Evolutionary conservation across 176 grass and related monocot species (phyloP).

Genomic region (Triticum dicoccoides): DNA sequence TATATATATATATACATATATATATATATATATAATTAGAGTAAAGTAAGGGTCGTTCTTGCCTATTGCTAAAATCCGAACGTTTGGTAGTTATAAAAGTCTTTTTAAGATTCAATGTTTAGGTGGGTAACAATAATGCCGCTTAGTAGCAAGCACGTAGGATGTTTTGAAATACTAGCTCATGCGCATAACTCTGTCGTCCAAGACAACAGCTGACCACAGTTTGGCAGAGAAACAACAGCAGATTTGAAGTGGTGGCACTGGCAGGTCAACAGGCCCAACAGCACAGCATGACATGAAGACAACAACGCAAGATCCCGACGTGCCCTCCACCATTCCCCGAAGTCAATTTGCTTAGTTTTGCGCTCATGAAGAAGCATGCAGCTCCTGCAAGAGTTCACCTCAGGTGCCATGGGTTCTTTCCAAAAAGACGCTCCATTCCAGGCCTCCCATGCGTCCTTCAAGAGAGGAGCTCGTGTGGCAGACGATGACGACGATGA

Average conservation of each 20-base stretch:
- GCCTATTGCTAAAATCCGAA: too few relatives aligned
- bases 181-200: not conserved
- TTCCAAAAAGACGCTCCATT: not conserved
- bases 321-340: slow-evolving; percentile 34
- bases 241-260: not conserved
- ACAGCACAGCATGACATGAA: not conserved
- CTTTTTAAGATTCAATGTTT: not conserved
- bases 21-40: too few relatives aligned
- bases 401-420: slow-evolving; percentile 35
- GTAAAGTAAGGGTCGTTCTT: too few relatives aligned
- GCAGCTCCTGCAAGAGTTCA: slow-evolving; percentile 12
- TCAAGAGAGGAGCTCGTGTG: slow-evolving; percentile 25
- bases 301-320: not conserved
- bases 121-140: not conserved
- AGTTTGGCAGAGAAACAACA: not conserved
- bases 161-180: not conserved
- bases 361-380: slow-evolving; percentile 2
- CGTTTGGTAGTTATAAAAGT: too few relatives aligned
- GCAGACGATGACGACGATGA: slow-evolving; percentile 8
- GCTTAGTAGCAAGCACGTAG: slow-evolving; percentile 37
- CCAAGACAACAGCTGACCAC: slow-evolving; percentile 3
- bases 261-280: slow-evolving; percentile 3
- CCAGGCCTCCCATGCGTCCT: slow-evolving; percentile 1
- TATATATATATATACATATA: too few relatives aligned
- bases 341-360: not conserved